A percentile compares a stretch with the other conserved stretches of the same genome.
phyloP scores from a whole-genome alignment of 2,329 filamentous ascomycete species.

The Aspergillus pseudoterreus region DNA sequence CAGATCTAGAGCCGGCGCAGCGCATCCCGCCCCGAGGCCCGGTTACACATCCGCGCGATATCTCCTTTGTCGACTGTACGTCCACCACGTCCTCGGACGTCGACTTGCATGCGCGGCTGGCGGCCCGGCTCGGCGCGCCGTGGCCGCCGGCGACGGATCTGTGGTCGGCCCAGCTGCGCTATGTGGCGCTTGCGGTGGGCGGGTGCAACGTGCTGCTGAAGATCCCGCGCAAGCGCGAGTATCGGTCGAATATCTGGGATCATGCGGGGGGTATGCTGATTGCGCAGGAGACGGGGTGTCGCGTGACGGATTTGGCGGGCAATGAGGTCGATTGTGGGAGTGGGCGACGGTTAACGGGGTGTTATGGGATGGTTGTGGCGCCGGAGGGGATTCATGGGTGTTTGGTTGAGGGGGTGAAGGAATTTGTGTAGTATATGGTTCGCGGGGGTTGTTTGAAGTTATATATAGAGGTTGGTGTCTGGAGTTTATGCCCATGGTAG shows the following conservation, averaged over 20 bases:
- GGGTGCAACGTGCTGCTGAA: constrained; percentile 49
- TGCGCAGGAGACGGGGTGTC: constrained; percentile 48
- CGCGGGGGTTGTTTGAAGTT: background rate
- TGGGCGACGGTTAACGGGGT: constrained; percentile 38
- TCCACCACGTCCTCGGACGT: constrained; percentile 36
- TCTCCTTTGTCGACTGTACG: constrained; percentile 46
- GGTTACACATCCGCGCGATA: constrained; percentile 26
- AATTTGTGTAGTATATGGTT: constrained; percentile 10
- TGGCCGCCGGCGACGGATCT: constrained; percentile 49
- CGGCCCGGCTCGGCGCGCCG: constrained; percentile 35
- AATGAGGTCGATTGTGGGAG: constrained; percentile 46
- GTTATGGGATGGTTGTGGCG: constrained; percentile 42
- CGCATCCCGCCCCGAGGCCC: constrained; percentile 27
- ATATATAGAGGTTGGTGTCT: background rate
- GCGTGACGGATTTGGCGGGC: constrained; percentile 50
- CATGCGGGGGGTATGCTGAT: constrained; percentile 53
- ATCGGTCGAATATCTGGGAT: constrained; percentile 54
- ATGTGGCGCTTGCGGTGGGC: constrained; percentile 50
- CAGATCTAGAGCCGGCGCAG: constrained; percentile 28
- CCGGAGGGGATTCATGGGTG: constrained; percentile 32
- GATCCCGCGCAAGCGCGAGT: constrained; percentile 40
- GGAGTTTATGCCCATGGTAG: background rate
- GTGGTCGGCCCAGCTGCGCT: constrained; percentile 54
- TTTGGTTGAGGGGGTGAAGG: constrained; percentile 30
- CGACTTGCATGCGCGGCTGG: constrained; percentile 37